These are phyloP conservation scores for Gossypium lobatum DNA, from an alignment of 441 rosid genomes.

Conservation along the genomic window DNA sequence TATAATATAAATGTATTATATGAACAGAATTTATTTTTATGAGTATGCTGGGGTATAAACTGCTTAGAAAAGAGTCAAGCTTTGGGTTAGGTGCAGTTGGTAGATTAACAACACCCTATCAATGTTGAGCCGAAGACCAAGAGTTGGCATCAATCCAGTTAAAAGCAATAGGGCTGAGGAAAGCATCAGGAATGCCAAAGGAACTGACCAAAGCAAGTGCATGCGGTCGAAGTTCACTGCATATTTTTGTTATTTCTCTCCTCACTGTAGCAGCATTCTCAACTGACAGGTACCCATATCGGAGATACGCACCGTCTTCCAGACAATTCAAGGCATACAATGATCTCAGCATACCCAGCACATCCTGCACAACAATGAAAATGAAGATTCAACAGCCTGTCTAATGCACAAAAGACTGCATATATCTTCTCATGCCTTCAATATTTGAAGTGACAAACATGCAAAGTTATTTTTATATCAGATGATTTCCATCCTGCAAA, in stretches of 20 bases:
- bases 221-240: slow-evolving; percentile 76
- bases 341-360: slow-evolving; percentile 55
- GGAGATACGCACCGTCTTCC: slow-evolving; percentile 71
- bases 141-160: slow-evolving; percentile 91
- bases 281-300: slow-evolving; percentile 64
- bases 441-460: neutral
- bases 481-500: neutral
- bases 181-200: slow-evolving; percentile 73
- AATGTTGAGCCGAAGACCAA: slow-evolving; percentile 48
- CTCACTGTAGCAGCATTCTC: slow-evolving; percentile 54
- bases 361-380: slow-evolving; percentile 37
- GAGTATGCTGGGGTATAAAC: neutral
- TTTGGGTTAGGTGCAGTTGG: neutral
- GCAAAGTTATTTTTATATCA: neutral
- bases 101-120: neutral
- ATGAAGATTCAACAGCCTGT: slow-evolving; percentile 4
- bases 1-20: too few relatives aligned
- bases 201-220: slow-evolving; percentile 71
- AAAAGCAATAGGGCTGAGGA: slow-evolving; percentile 77
- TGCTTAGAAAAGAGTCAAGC: neutral
- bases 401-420: neutral
- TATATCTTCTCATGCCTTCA: neutral
- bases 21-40: neutral
- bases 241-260: slow-evolving; percentile 60
- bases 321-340: slow-evolving; percentile 57